Conservation (phyloP, 192 early-diverging fungal genomes). For the Umbelopsis sp. region DNA sequence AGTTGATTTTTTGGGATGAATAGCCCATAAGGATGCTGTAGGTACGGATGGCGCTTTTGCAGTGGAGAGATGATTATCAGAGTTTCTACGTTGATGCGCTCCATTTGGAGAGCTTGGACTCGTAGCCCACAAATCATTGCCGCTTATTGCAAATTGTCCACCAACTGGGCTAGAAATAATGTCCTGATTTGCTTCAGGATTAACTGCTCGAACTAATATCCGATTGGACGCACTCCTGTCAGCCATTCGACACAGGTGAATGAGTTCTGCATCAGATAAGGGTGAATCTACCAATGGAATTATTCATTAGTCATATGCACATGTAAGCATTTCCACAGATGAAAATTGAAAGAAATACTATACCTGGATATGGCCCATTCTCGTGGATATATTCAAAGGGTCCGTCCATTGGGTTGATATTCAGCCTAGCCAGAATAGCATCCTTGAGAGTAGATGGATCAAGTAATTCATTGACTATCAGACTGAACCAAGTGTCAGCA, state of each 20-base stretch:
- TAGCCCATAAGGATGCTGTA: constrained; percentile 19
- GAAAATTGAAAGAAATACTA: background rate
- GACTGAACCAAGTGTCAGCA: constrained; percentile 1
- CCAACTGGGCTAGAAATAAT: constrained; percentile 1
- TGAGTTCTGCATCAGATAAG: background rate
- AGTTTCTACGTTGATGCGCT: background rate
- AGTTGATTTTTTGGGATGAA: constrained; percentile 10
- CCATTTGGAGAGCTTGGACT: constrained; percentile 5
- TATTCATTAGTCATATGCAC: background rate
- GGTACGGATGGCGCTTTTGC: background rate
- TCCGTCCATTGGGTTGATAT: background rate
- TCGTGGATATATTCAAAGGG: constrained; percentile 13
- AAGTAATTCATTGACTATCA: background rate
- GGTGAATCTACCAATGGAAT: background rate
- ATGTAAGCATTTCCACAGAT: background rate
- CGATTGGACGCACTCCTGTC: constrained; percentile 11
- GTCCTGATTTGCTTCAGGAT: background rate
- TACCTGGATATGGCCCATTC: constrained; percentile 10
- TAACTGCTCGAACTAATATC: background rate
- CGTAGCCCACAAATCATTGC: background rate
- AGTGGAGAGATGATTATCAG: background rate
- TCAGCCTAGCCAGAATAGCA: background rate
- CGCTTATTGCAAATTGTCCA: background rate
- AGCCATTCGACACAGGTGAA: background rate
- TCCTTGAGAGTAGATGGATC: constrained; percentile 3